Percentiles rank a stretch among this genome's conserved stretches.
Conservation (phyloP, 768 basidiomycete genomes). For the Podaxis sp. region DNA sequence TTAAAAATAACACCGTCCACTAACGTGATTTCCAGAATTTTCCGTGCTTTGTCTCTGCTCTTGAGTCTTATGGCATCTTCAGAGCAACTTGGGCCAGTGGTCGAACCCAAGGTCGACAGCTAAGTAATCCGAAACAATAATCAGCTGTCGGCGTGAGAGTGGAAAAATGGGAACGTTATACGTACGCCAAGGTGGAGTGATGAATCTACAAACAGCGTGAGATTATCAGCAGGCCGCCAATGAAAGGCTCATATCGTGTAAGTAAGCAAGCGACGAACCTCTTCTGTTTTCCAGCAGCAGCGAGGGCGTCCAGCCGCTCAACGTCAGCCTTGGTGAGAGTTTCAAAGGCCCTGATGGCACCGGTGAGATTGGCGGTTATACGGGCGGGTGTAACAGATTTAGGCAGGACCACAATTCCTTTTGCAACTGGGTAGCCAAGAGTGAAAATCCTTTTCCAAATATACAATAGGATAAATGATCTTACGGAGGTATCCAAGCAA, state of each 20-base stretch:
- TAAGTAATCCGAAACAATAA: conserved; percentile 25
- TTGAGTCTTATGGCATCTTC: not conserved
- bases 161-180: conserved; percentile 20
- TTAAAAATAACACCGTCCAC: not conserved
- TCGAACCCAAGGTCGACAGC: conserved; percentile 71
- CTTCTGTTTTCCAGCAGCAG: conserved; percentile 64
- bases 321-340: conserved; percentile 54
- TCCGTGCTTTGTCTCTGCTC: not conserved
- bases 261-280: conserved; percentile 32
- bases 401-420: conserved; percentile 65
- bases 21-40: not conserved
- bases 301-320: conserved; percentile 54
- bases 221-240: not conserved
- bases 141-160: conserved; percentile 5
- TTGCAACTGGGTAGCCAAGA: conserved; percentile 45
- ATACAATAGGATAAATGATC: conserved; percentile 20
- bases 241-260: conserved; percentile 7
- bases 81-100: conserved; percentile 47
- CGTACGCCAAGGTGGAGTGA: conserved; percentile 73
- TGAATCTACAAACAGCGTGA: conserved; percentile 36
- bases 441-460: not conserved
- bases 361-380: conserved; percentile 59
- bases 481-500: conserved; percentile 63
- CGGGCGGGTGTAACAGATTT: conserved; percentile 77
- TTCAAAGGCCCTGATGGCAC: conserved; percentile 44